These are phyloP conservation scores for Erucastrum elatum DNA, from an alignment of 345 rosid genomes.

Conservation along the genomic window DNA sequence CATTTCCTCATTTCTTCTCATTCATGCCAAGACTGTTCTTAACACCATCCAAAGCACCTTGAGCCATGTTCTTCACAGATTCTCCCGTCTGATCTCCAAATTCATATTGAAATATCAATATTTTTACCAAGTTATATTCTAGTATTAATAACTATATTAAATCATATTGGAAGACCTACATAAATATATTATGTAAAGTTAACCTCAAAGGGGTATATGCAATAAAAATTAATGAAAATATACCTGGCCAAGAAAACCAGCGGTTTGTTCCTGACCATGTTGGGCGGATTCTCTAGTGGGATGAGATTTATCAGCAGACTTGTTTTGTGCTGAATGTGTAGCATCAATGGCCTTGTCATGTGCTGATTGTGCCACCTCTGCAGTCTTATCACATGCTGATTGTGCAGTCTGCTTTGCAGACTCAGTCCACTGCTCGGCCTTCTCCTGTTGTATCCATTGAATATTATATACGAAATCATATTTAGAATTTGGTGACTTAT, in stretches of 20 bases:
- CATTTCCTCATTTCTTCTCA: slow-evolving; percentile 37
- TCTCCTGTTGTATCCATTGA: slow-evolving; percentile 26
- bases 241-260: slow-evolving; percentile 38
- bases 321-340: slow-evolving; percentile 32
- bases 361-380: slow-evolving; percentile 28
- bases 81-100: slow-evolving; percentile 44
- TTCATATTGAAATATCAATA: background rate
- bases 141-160: background rate
- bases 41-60: slow-evolving; percentile 44
- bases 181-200: background rate
- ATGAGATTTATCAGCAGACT: slow-evolving; percentile 14
- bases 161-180: background rate
- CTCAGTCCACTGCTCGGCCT: slow-evolving; percentile 41
- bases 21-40: slow-evolving; percentile 44
- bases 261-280: slow-evolving; percentile 33
- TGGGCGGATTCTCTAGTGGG: slow-evolving; percentile 25
- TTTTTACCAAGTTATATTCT: background rate
- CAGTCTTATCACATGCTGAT: slow-evolving; percentile 36
- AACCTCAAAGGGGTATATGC: background rate
- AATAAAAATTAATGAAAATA: background rate
- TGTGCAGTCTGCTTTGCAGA: slow-evolving; percentile 37
- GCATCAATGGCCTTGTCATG: slow-evolving; percentile 24
- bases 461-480: slow-evolving; percentile 1
- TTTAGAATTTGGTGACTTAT: background rate
- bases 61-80: slow-evolving; percentile 48